phyloP scores from a whole-genome alignment of 2,329 filamentous ascomycete species.

The Coniosporium tulheliwenetii region DNA sequence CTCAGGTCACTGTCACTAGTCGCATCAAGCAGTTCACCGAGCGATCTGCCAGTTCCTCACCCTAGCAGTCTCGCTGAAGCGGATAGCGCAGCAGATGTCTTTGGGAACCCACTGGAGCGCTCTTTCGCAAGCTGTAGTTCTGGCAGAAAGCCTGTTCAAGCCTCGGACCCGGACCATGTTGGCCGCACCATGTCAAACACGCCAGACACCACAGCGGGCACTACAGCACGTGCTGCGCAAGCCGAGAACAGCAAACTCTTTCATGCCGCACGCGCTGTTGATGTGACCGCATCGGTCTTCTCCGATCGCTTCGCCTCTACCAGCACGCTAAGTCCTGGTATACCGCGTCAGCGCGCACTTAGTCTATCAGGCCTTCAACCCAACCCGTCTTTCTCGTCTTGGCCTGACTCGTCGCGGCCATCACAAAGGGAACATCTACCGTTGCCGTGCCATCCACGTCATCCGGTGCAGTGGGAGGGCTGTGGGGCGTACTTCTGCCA shows the following conservation, averaged over 20 bases:
- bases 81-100: constrained; percentile 4
- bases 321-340: background rate
- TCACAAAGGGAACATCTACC: constrained; percentile 9
- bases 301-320: background rate
- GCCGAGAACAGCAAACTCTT: background rate
- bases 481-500: constrained; percentile 27
- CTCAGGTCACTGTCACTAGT: too few relatives aligned
- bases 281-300: background rate
- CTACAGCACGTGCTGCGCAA: too few relatives aligned
- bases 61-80: constrained; percentile 1
- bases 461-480: constrained; percentile 27
- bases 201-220: background rate
- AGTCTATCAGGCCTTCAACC: constrained; percentile 7
- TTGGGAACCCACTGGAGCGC: constrained; percentile 8
- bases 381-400: background rate
- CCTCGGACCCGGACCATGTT: background rate
- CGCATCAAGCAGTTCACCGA: too few relatives aligned
- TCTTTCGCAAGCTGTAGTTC: background rate
- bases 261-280: background rate
- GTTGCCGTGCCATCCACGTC: constrained; percentile 21
- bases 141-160: too few relatives aligned
- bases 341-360: background rate
- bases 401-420: background rate
- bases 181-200: background rate
- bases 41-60: constrained; percentile 1